A percentile compares a stretch with the other conserved stretches of the same genome.
Evolutionary conservation across 176 grass and related monocot species (phyloP).

Genomic region (Carex kokanica): DNA sequence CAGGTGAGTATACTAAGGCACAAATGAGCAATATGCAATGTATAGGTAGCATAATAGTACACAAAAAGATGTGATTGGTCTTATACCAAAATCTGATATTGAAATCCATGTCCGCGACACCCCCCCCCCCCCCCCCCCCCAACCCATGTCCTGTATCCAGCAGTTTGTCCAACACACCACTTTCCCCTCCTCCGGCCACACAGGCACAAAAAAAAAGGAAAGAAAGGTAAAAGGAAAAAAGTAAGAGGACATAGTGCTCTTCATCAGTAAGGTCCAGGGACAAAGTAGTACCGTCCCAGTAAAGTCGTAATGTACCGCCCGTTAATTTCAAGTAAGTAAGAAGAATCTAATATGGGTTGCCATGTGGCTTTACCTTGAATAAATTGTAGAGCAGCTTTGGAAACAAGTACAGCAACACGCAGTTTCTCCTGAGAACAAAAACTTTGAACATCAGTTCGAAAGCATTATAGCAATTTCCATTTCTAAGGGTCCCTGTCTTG

Average conservation of each 20-base stretch:
- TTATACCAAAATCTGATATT: conserved; percentile 5
- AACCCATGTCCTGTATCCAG: background rate
- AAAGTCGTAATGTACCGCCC: background rate
- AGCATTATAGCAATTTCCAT: background rate
- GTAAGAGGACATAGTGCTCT: background rate
- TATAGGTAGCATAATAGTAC: conserved; percentile 1
- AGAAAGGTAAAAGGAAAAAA: background rate
- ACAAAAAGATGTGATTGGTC: conserved; percentile 12
- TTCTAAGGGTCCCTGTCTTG: background rate
- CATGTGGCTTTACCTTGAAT: conserved; percentile 47
- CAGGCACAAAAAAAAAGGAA: background rate
- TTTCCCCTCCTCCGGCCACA: background rate
- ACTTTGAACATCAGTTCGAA: background rate
- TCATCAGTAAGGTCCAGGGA: background rate
- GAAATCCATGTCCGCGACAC: background rate
- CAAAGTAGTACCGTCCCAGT: background rate
- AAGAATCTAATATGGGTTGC: background rate
- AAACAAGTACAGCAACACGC: conserved; percentile 87
- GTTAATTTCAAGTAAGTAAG: background rate
- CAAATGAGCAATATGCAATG: background rate
- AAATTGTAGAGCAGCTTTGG: conserved; percentile 94
- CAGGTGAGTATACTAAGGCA: background rate
- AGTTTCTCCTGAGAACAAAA: conserved; percentile 78
- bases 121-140: background rate
- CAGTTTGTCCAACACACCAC: background rate